Conservation (phyloP, 2,329 filamentous ascomycete genomes). For the Arthrobotrys iridis region DNA sequence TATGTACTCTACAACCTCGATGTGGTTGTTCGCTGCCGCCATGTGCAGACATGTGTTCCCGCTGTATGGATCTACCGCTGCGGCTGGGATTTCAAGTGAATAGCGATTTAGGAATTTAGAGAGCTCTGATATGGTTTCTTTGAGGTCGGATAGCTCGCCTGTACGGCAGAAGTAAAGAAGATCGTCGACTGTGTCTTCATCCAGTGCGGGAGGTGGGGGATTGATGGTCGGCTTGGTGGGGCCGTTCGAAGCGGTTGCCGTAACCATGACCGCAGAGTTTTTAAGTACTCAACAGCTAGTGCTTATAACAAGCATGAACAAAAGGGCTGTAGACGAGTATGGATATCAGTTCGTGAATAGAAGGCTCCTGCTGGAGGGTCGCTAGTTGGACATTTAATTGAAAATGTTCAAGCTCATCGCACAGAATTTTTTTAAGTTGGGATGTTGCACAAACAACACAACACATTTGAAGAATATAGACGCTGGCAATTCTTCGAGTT, state of each 20-base stretch:
- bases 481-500: too few relatives aligned
- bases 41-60: slow-evolving; percentile 87
- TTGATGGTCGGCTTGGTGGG: slow-evolving; percentile 32
- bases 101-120: slow-evolving; percentile 58
- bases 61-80: slow-evolving; percentile 77
- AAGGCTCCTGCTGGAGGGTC: not conserved
- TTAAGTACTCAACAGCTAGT: not conserved
- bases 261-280: not conserved
- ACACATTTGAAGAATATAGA: not conserved
- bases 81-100: slow-evolving; percentile 73
- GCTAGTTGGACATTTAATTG: slow-evolving; percentile 4
- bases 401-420: slow-evolving; percentile 22
- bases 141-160: slow-evolving; percentile 78
- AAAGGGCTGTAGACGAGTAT: not conserved
- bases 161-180: slow-evolving; percentile 85
- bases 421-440: slow-evolving; percentile 39
- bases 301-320: not conserved
- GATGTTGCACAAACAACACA: slow-evolving; percentile 38
- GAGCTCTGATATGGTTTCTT: slow-evolving; percentile 66
- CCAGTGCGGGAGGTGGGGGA: slow-evolving; percentile 64
- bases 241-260: slow-evolving; percentile 3
- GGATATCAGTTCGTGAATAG: not conserved
- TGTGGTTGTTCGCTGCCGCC: slow-evolving; percentile 88
- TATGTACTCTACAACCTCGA: slow-evolving; percentile 67
- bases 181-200: slow-evolving; percentile 86